A percentile compares a stretch with the other conserved stretches of the same genome.
phyloP scores from a whole-genome alignment of 2,329 filamentous ascomycete genomes.

The Beauveria varroae region DNA sequence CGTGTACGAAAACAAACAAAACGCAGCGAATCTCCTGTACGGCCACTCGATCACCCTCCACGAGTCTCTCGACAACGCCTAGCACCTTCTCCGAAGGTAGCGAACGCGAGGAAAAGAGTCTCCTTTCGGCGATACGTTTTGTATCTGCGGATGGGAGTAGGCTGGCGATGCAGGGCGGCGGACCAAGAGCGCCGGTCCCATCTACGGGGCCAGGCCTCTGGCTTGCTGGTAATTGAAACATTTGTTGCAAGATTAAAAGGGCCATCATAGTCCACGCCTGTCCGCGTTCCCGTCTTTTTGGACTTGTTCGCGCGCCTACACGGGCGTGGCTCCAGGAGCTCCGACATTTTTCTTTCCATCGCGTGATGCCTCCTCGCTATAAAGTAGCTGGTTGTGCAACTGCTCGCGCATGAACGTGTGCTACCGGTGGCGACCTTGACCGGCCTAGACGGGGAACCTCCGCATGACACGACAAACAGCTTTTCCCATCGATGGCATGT shows the following conservation, averaged over 20 bases:
- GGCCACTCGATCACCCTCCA: constrained; percentile 4
- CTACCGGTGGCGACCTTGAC: too few relatives aligned
- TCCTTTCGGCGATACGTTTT: constrained; percentile 30
- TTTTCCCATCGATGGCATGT: too few relatives aligned
- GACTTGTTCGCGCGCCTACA: constrained; percentile 22
- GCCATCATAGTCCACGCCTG: constrained; percentile 49
- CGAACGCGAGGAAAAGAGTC: constrained; percentile 19
- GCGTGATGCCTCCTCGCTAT: not conserved
- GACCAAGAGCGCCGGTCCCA: constrained; percentile 7
- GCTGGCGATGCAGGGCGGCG: constrained; percentile 22
- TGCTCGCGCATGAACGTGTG: too few relatives aligned
- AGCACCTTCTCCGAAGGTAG: not conserved
- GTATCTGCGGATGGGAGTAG: constrained; percentile 26
- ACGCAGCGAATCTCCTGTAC: constrained; percentile 12
- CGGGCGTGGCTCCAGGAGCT: constrained; percentile 45
- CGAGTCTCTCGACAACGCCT: constrained; percentile 8
- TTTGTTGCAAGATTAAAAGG: constrained; percentile 38
- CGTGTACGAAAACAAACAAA: not conserved
- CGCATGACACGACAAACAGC: too few relatives aligned
- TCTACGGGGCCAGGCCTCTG: not conserved
- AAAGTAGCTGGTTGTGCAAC: too few relatives aligned
- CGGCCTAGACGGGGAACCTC: too few relatives aligned
- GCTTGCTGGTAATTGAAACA: constrained; percentile 13
- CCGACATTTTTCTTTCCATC: constrained; percentile 29
- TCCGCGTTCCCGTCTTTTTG: constrained; percentile 17